A percentile compares a stretch with the other conserved stretches of the same genome.
Conservation (phyloP, 306 rosid species). For the Quercus ilex region DNA sequence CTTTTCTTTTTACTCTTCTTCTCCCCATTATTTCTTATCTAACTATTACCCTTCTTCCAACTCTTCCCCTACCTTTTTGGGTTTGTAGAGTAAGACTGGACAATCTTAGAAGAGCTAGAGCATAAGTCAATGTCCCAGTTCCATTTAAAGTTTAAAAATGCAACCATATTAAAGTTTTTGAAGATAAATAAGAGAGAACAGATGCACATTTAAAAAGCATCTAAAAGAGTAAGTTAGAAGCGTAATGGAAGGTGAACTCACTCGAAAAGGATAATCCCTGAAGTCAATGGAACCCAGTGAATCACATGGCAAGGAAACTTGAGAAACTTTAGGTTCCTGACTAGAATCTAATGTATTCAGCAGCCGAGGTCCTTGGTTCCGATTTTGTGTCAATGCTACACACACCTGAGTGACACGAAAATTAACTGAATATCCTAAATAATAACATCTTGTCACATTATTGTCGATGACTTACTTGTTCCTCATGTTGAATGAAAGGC, state of each 20-base stretch:
- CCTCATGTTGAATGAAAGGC: conserved; percentile 79
- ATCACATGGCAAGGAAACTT: conserved; percentile 89
- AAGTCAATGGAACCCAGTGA: conserved; percentile 80
- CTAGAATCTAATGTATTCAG: conserved; percentile 40
- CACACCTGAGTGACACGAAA: conserved; percentile 48
- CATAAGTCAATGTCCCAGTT: conserved; percentile 7
- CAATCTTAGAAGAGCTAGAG: neutral
- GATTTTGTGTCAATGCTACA: conserved; percentile 63
- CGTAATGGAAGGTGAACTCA: conserved; percentile 39
- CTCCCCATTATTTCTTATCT: too few relatives aligned
- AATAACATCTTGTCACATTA: neutral
- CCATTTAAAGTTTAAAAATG: neutral
- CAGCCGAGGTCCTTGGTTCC: conserved; percentile 58
- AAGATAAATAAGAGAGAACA: conserved; percentile 18
- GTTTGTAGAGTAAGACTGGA: neutral
- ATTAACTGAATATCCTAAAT: conserved; percentile 15
- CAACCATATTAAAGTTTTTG: conserved; percentile 13
- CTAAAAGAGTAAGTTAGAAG: conserved; percentile 5
- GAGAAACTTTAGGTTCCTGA: conserved; percentile 68
- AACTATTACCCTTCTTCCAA: too few relatives aligned
- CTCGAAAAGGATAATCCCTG: conserved; percentile 84
- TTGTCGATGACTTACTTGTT: conserved; percentile 57
- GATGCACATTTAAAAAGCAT: neutral
- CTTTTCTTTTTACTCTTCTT: too few relatives aligned
- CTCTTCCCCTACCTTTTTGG: too few relatives aligned